Percentiles rank a stretch among this genome's conserved stretches.
Conservation (phyloP, 2,329 filamentous ascomycete species). For the Aspergillus chevalieri region DNA sequence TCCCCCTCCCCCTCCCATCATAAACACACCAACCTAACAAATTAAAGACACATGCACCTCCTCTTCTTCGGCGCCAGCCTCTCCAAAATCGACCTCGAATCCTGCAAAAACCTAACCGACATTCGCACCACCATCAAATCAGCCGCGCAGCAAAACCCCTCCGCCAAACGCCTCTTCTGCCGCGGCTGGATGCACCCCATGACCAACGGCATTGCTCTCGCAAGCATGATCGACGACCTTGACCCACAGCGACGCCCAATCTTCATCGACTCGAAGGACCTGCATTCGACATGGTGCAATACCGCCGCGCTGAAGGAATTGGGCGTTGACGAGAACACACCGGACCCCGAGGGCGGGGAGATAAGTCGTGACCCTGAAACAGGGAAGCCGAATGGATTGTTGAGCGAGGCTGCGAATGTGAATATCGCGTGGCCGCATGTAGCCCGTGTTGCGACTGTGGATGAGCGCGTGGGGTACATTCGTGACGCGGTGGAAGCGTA, state of each 20-base stretch:
- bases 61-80: conserved; percentile 43
- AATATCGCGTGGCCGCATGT: conserved; percentile 45
- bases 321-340: conserved; percentile 29
- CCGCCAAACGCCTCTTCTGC: conserved; percentile 40
- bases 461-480: conserved; percentile 38
- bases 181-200: conserved; percentile 45
- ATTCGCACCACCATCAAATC: conserved; percentile 37
- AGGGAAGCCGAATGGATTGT: conserved; percentile 38
- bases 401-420: conserved; percentile 42
- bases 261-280: conserved; percentile 45
- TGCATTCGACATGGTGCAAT: conserved; percentile 49
- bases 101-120: conserved; percentile 36
- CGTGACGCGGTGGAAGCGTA: conserved; percentile 40
- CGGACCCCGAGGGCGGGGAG: conserved; percentile 40
- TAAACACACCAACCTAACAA: neutral
- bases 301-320: conserved; percentile 42
- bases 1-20: neutral
- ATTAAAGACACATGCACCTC: conserved; percentile 30
- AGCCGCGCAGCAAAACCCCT: conserved; percentile 32
- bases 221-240: conserved; percentile 42
- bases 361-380: conserved; percentile 37
- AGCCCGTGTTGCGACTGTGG: conserved; percentile 33
- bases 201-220: conserved; percentile 38
- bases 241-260: conserved; percentile 44
- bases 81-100: conserved; percentile 38